Base-by-base conservation (phyloP, 257 asterid species). In the Solanum habrochaites region DNA sequence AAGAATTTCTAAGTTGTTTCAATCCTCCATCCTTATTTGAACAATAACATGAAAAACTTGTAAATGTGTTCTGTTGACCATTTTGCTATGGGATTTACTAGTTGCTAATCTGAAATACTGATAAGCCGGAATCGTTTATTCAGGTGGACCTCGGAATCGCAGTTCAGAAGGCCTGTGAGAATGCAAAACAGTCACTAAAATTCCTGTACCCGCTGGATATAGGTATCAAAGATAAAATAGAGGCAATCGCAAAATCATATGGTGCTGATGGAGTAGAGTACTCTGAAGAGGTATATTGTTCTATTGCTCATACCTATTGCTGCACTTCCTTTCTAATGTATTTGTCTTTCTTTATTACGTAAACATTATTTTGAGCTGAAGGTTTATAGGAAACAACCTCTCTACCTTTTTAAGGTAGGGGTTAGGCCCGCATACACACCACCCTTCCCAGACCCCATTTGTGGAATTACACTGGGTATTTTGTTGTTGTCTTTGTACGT, bases 231-330 rank as follows among this genome's bases (percentile, higher is more conserved):
- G 97, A 95, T 90, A 97, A 97, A 91, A 97, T 97, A 83, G 98
- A 92, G 90, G 97, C 98, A 85, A 97, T 97, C 88, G 99, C 98
- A 10, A 95, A 92, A 89, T 97, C 99, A 80, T 97, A 97, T 86
- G 99, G 99, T 87, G 99, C 99, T 86, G 92, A 92, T 40, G 98
- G 99, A 2, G 97, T 97, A 52, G 99, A 97, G 91, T 97, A 95
- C 89, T 96, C 98, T 1, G 99, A 97, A 85, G 95, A 97, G 98
- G 99, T 97, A 89, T 43, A 6, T 42, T 43, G 20, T 86, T 58
- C 87, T 74, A 85, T 32, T 49, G 8, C 43, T 39, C 39, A 9
- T 15, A 60, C 64, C 58, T 37, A 31, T 49, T 20, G 67, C 69
- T 9, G 74, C n/a, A 18, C 25, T 9, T 39, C n/a, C 21, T 40